Percentiles rank a stretch among this genome's conserved stretches.
phyloP scores from a whole-genome alignment of 2,329 filamentous ascomycete species.

The Camillea tinctor region DNA sequence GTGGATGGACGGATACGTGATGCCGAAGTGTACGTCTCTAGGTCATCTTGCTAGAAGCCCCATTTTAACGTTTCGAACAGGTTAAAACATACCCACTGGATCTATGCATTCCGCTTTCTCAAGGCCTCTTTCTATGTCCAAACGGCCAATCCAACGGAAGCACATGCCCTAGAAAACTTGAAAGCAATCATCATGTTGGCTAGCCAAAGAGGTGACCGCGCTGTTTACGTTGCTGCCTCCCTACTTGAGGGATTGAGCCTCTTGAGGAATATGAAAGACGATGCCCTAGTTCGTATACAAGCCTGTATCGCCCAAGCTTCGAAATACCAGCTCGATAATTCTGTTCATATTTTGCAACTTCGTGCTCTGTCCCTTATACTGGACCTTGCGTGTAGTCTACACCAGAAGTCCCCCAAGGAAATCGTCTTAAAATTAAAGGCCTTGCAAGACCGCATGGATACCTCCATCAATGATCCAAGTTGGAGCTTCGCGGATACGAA shows the following conservation, averaged over 20 bases:
- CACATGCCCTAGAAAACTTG: constrained; percentile 66
- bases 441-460: constrained; percentile 63
- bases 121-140: constrained; percentile 69
- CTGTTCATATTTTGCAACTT: constrained; percentile 64
- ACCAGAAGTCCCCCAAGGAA: constrained; percentile 57
- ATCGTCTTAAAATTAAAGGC: constrained; percentile 59
- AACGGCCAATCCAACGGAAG: constrained; percentile 58
- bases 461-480: constrained; percentile 43
- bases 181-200: constrained; percentile 61
- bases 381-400: constrained; percentile 68
- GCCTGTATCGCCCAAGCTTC: constrained; percentile 71
- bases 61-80: constrained; percentile 32
- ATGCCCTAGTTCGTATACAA: constrained; percentile 69
- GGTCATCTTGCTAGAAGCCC: constrained; percentile 2
- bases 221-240: constrained; percentile 64
- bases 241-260: constrained; percentile 69
- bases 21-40: constrained; percentile 57
- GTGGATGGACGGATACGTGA: constrained; percentile 69
- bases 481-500: constrained; percentile 49
- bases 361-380: constrained; percentile 64
- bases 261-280: constrained; percentile 61
- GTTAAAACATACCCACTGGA: constrained; percentile 66
- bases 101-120: constrained; percentile 74
- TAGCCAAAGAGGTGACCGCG: constrained; percentile 57
- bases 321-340: constrained; percentile 66